Evolutionary conservation across 2,329 filamentous ascomycete genomes (phyloP), one percentile per base, ranked within the genome.

Genomic region (Conoideocrella luteorostrata): DNA sequence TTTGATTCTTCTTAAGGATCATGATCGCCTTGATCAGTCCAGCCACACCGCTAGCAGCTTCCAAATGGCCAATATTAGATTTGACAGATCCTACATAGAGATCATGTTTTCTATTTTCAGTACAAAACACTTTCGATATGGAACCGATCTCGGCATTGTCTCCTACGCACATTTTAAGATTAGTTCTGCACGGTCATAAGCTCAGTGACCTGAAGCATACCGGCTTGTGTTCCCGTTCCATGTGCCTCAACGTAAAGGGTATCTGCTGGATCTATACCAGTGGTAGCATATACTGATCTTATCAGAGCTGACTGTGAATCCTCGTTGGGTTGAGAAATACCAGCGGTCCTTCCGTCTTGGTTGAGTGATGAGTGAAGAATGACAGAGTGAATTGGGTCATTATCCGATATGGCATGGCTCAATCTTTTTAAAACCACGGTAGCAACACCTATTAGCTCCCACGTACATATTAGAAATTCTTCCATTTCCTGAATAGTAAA

Each of bases 381-480:
- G 11, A 67, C 50, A 15, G 52, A 54, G 30, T 59, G 47, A 23
- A 67, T 58, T 0, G 56, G 56, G 49, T 75, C 66, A 7, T 64
- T 64, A 42, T 70, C 70, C 11, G 51, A 46, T 3, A 73, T 37
- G 1, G 72, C 72, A 40, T 66, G 58, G 5, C 58, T 55, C 0
- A 75, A 55, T 1, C 57, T 61, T 54, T 75, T 76, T 4, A 77
- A 45, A 2, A 74, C 46, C 4, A 76, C 43, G 15, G n/a, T n/a
- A n/a, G n/a, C n/a, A n/a, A 62, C 55, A 1, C 57, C 67, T 17
- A 66, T 52, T 3, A n/a, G n/a, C n/a, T n/a, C n/a, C n/a, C n/a
- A n/a, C n/a, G n/a, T n/a, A n/a, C n/a, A n/a, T n/a, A n/a, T n/a
- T n/a, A n/a, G n/a, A n/a, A n/a, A n/a, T n/a, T n/a, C n/a, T n/a